Base-by-base conservation (phyloP, 495 filamentous ascomycete species). In the Daldinia concentrica region DNA sequence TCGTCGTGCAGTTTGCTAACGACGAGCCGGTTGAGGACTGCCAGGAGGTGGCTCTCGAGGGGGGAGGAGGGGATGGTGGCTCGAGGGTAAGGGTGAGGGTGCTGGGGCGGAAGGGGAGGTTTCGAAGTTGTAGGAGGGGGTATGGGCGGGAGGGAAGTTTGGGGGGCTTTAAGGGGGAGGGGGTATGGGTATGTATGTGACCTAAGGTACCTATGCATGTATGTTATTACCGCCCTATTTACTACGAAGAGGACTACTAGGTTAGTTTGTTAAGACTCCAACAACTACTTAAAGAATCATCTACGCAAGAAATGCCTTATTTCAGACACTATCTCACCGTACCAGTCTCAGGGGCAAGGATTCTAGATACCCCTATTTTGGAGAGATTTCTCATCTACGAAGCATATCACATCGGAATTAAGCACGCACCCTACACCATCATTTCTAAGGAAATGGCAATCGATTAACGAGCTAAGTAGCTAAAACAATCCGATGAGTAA, bases 1-100 rank as follows among this genome's bases (percentile, higher is more conserved):
- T 97, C 26, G 94, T 98, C 8, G 86, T 92, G 76, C 94, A 97
- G 81, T 92, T 89, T 82, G 90, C 89, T 15, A 99, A 96, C 80
- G 93, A 92, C 4, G 90, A 94, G 37, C 87, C 79, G 12, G 82
- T 87, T 2, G 95, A 98, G 83, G 95, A 99, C 80, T 95, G 92
- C 73, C 92, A 98, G 82, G 94, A 97, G 83, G 89, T 92, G 4
- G 82, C 79, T 41, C 41, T 75, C 39, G 81, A 82, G 58, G 81
- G 80, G 0, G 56, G 81, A 68, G 62, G 32, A 24, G 41, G 59
- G 34, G 48, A 11, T 2, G 45, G 39, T 2, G 45, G 39, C 8
- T 1, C 63, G 34, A 62, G 39, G 65, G 66, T 73, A 58, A 26
- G 58, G 62, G 65, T 69, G 8, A 8, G 37, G 17, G 65, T 73